Evolutionary conservation across 2,329 filamentous ascomycete genomes (phyloP), one percentile per base, ranked within the genome.

Genomic region (Pseudogymnoascus sp.): DNA sequence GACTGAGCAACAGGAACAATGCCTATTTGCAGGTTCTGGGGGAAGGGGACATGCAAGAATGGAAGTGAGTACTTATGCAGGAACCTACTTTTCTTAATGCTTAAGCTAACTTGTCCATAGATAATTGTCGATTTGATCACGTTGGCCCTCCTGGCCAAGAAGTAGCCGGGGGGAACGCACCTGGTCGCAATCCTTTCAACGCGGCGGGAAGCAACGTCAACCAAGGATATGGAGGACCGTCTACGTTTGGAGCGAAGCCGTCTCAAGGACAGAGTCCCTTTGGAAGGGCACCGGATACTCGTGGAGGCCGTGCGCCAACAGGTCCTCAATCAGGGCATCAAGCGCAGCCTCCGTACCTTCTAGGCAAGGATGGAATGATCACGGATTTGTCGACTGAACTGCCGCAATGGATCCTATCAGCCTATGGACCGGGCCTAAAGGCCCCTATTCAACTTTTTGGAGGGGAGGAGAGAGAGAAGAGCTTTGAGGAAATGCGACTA

Each of bases 401-500:
- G 7, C 93, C 93, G 16, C 77, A 84, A 79, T 97, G 92, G 89
- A 87, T 94, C 4, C 81, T 97, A 23, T 96, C 92, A 1, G 83
- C 88, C 21, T 97, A 96, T 74, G 90, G 87, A 0, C 92, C 92
- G 0, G 89, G 88, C 3, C 82, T 79, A 69, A 84, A 92, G 68
- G 85, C 89, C 1, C 92, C 92, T 0, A 84, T 85, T 16, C 91
- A 96, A 74, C 80, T 97, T 0, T 92, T 96, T 69, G 91, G 91
- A 61, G 92, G 91, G 1, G 81, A 80, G 49, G 80, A 84, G 5
- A 83, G 92, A 16, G 93, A 97, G 73, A 88, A 92, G 73, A 96
- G 91, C 70, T 88, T 89, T 41, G 93, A 97, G 73, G 93, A 97
- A 75, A 83, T 96, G 72, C 83, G 92, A 59, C 72, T 92, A n/a